Evolutionary conservation across 768 basidiomycete species (phyloP), one percentile per base, ranked within the genome.

Genomic region (Candolleomyces eurysporus): DNA sequence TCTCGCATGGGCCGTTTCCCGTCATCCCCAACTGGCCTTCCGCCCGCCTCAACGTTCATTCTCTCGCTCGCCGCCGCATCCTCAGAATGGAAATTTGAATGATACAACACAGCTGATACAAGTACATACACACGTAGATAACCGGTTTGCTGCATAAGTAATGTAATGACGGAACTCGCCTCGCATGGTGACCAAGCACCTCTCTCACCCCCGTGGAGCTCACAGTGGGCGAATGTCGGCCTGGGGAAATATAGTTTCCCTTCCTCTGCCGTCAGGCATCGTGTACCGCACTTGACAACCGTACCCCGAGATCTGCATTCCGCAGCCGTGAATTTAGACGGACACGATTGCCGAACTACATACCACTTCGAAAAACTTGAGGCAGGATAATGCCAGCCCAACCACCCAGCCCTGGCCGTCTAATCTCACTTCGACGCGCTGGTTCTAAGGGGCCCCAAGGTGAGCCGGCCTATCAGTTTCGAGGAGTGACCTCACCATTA

Each of bases 351-450:
- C 42, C 39, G 13, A 51, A 21, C 6, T n/a, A 60, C 65, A 45
- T 55, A 62, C 65, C 48, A 62, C 51, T n/a, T 66, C 52, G 51
- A 61, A 58, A 19, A 68, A 63, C 56, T 63, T 40, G 31, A 67
- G 46, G 17, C 63, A 59, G n/a, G 58, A 59, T 31, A 69, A 39
- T 8, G 67, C 62, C 3, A 68, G 52, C 1, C 69, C 69, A 16
- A 68, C 57, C 32, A 68, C 67, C 69, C 69, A 69, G 3, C 67
- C 65, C 16, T 64, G 51, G 48, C 65, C 67, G 16, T 59, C 48
- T 31, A 69, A 30, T 26, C 59, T 61, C 22, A 69, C 64, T n/a
- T 65, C 63, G 9, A 69, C 67, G 11, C 61, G 49, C 26, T 68
- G 64, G 45, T 68, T 65, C 64, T 61, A 19, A 3, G 7, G 54